These are phyloP conservation scores for Picochlorum sp. DNA, from an alignment of 139 green algal genomes.

Conservation along the genomic window DNA sequence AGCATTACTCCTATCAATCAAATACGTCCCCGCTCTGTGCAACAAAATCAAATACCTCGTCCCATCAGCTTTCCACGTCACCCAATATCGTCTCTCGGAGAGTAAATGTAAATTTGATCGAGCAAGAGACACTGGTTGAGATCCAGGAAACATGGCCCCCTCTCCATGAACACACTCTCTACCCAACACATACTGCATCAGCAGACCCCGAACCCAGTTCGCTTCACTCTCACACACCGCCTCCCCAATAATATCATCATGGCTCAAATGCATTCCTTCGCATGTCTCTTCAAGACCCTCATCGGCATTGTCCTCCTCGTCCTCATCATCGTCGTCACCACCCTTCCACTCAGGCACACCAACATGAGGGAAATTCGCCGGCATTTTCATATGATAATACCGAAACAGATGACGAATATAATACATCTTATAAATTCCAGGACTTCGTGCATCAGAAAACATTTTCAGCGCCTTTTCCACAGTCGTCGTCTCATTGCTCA, in stretches of 20 bases:
- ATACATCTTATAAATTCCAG: slow-evolving; percentile 96
- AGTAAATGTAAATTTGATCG: slow-evolving; percentile 58
- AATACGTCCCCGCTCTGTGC: slow-evolving; percentile 60
- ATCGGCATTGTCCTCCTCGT: slow-evolving; percentile 14
- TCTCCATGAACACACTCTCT: background rate
- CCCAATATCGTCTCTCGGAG: slow-evolving; percentile 55
- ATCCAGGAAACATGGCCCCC: slow-evolving; percentile 63
- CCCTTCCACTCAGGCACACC: slow-evolving; percentile 65
- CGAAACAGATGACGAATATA: slow-evolving; percentile 86
- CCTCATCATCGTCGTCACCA: slow-evolving; percentile 19
- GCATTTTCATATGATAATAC: slow-evolving; percentile 63
- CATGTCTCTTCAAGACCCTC: slow-evolving; percentile 1
- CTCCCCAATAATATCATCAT: slow-evolving; percentile 83
- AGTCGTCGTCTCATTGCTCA: slow-evolving; percentile 15
- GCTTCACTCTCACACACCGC: slow-evolving; percentile 49
- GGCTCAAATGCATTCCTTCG: slow-evolving; percentile 39
- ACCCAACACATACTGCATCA: slow-evolving; percentile 23
- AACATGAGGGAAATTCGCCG: slow-evolving; percentile 18
- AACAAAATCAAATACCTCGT: slow-evolving; percentile 91
- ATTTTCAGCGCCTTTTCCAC: slow-evolving; percentile 40
- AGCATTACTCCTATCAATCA: slow-evolving; percentile 78
- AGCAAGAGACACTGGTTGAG: slow-evolving; percentile 86
- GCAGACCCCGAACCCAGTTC: slow-evolving; percentile 15
- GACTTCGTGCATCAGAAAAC: slow-evolving; percentile 66
- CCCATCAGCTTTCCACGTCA: slow-evolving; percentile 96